Evolutionary conservation across 129 eudicot genomes (phyloP), one percentile per base, ranked within the genome.

Genomic region (Ambrosia trifida): DNA sequence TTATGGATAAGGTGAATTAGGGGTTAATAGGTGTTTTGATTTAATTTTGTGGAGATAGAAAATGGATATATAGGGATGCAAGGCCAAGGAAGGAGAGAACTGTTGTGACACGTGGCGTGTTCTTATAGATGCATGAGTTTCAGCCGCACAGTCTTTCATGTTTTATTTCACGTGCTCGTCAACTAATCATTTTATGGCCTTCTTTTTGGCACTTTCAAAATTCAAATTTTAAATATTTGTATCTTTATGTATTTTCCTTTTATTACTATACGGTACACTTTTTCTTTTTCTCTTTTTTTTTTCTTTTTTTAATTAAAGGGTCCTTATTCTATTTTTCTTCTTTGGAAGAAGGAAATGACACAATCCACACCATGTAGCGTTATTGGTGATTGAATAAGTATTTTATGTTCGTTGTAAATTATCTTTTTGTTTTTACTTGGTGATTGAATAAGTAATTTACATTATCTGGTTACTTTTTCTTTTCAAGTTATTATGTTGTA

Each of bases 1-100:
- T 28, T 72, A 36, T 64, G 78, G 78, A 74, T 65, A 64, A 44
- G 19, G 36, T 32, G 33, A 4, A 2, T 2, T 16, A 3, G 32
- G 54, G 69, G 69, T 60, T 72, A 50, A 50, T n/a, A 53, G 73
- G n/a, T 74, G 66, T 28, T 65, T 74, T 52, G 59, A n/a, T n/a
- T n/a, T n/a, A n/a, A n/a, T n/a, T n/a, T n/a, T n/a, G 54, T 10
- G 33, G 19, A 66, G 67, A 20, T 13, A 9, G 69, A 56, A 53
- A 53, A n/a, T 75, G 73, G 58, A 75, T 75, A 75, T 52, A 65
- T 52, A 50, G 46, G 24, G 33, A 2, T n/a, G 0, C 13, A 19
- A 71, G 16, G 66, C 0, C 13, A 19, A 71, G 16, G 66, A 43
- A 54, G 20, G 24, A 16, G 10, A n/a, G 59, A 61, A 18, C n/a